Evolutionary conservation across 2,329 filamentous ascomycete species (phyloP), one percentile per base, ranked within the genome.

Genomic region (Clarireedia sp.): DNA sequence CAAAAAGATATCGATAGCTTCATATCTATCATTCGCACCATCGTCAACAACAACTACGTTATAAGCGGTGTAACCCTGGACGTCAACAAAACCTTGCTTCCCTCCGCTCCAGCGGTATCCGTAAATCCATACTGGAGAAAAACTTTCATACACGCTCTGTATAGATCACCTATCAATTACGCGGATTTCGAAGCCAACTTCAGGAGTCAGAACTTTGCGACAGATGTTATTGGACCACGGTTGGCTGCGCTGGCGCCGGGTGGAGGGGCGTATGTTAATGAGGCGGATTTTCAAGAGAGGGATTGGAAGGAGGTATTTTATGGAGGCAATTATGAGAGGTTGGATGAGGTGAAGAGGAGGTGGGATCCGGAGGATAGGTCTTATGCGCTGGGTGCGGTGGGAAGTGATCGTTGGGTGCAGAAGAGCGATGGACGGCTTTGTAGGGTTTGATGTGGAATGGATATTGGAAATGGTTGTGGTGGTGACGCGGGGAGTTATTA

Each of bases 61-160:
- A 21, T 58, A 5, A n/a, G 38, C 16, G 57, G 53, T 1, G 49
- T 56, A 1, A 52, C 48, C 2, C 23, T 56, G 2, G 40, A 58
- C n/a, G 57, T 56, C 3, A 49, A 26, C 29, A 19, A 44, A 19
- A 33, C 48, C 2, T 4, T 43, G 1, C 5, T 26, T 19, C n/a
- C 37, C 1, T 4, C 2, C 2, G 12, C 40, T 6, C 29, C 40
- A 2, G 12, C 29, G 8, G 53, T 56, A 16, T 38, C 53, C 3
- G 10, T 43, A 3, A 51, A 56, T 17, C 53, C 53, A 0, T 43
- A 36, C 14, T 58, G 57, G 57, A 50, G 53, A 2, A 24, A 52
- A n/a, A 54, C 40, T 0, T 29, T 57, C 1, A 38, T 57, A 3
- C 38, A 45, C 6, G 50, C 40, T 0, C 47, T 54, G 1, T 48